Evolutionary conservation across 2,329 filamentous ascomycete species (phyloP).

Genomic region (Aspergillus luchuensis): DNA sequence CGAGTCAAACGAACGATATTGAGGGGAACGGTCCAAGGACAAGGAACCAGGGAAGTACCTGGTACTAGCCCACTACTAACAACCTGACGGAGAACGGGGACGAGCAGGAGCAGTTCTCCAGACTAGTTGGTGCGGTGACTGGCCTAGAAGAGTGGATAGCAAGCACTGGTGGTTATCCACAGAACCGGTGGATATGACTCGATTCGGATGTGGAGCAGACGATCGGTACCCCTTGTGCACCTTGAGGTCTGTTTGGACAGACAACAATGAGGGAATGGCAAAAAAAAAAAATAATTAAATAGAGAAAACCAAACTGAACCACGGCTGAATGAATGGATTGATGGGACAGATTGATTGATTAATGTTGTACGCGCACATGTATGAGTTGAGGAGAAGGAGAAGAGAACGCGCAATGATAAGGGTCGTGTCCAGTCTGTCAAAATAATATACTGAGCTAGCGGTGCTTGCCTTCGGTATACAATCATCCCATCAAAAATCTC

Average conservation of each 20-base stretch:
- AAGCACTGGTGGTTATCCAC: slow-evolving; percentile 8
- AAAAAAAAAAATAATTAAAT: too few species aligned
- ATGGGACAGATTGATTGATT: not conserved
- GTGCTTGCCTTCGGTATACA: not conserved
- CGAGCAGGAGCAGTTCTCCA: slow-evolving; percentile 14
- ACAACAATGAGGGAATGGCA: not conserved
- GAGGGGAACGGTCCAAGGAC: slow-evolving; percentile 11
- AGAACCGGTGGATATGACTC: slow-evolving; percentile 15
- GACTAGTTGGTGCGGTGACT: slow-evolving; percentile 6
- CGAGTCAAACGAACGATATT: slow-evolving; percentile 8
- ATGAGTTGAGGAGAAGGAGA: not conserved
- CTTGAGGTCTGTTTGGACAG: not conserved
- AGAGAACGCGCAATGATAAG: not conserved
- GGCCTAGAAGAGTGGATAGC: slow-evolving; percentile 1
- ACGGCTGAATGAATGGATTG: not conserved
- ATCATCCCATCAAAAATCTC: not conserved
- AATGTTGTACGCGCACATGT: too few species aligned
- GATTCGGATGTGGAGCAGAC: slow-evolving; percentile 12
- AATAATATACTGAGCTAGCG: not conserved
- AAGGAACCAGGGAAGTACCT: slow-evolving; percentile 5
- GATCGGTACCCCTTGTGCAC: slow-evolving; percentile 9
- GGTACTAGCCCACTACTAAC: not conserved
- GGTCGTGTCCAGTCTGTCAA: not conserved
- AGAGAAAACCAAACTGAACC: not conserved
- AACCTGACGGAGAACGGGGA: not conserved